phyloP scores from a whole-genome alignment of 73 alveolate species.

The Paramecium pentaurelia region DNA sequence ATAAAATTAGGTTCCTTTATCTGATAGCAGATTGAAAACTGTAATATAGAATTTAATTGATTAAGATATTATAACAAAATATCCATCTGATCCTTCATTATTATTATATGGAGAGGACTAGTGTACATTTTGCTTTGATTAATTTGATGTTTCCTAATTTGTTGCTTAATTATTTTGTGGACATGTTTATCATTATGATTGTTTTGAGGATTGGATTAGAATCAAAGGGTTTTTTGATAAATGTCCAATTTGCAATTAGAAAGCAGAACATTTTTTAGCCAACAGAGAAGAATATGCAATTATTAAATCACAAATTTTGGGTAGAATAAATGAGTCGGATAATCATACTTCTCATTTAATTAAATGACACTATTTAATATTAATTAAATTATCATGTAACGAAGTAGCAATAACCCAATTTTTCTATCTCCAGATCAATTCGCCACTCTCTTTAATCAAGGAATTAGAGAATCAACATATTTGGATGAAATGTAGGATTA shows the following conservation, averaged over 20 bases:
- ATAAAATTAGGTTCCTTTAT: not conserved
- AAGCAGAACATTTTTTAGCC: slow-evolving; percentile 9
- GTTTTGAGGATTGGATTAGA: slow-evolving; percentile 38
- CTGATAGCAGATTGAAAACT: not conserved
- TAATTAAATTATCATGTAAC: not conserved
- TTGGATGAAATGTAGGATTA: not conserved
- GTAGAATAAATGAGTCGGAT: not conserved
- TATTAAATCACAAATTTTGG: not conserved
- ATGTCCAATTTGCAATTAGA: slow-evolving; percentile 42
- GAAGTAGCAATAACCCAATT: slow-evolving; percentile 13
- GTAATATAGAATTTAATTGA: not conserved
- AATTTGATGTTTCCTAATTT: not conserved
- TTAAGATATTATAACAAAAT: not conserved
- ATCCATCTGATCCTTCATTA: slow-evolving; percentile 16
- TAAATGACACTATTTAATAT: not conserved
- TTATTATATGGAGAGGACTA: not conserved
- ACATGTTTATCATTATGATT: not conserved
- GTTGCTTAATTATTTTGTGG: slow-evolving; percentile 45
- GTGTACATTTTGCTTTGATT: slow-evolving; percentile 22
- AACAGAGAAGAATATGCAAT: not conserved
- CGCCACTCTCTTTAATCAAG: not conserved
- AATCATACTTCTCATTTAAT: not conserved
- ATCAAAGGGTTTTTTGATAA: not conserved
- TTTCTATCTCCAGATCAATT: slow-evolving; percentile 10
- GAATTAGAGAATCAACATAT: not conserved